Conservation (phyloP, 2,329 filamentous ascomycete species). For the Aphanoascus verrucosus region DNA sequence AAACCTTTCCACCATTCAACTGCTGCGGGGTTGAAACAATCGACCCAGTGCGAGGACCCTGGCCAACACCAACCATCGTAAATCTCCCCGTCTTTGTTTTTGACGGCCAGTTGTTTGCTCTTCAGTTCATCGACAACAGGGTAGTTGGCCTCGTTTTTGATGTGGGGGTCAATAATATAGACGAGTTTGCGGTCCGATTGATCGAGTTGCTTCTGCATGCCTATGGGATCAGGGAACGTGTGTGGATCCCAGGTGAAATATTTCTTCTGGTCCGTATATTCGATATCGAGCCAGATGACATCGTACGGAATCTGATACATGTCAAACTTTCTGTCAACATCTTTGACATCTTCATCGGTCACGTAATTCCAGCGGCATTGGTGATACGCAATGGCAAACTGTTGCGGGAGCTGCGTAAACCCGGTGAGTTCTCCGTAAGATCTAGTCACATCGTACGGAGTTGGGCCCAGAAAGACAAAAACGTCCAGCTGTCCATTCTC, state of each 20-base stretch:
- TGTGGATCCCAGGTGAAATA: constrained; percentile 96
- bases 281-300: constrained; percentile 97
- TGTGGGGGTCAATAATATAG: constrained; percentile 90
- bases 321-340: constrained; percentile 93
- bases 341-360: constrained; percentile 90
- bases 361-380: constrained; percentile 99
- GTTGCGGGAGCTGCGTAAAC: constrained; percentile 79
- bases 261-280: constrained; percentile 93
- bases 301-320: constrained; percentile 93
- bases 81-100: constrained; percentile 77
- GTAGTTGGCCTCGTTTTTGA: constrained; percentile 82
- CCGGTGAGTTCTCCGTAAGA: constrained; percentile 85
- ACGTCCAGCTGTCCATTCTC: constrained; percentile 82
- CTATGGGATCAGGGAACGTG: constrained; percentile 73
- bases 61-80: constrained; percentile 99
- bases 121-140: constrained; percentile 68
- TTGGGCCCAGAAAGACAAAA: constrained; percentile 88
- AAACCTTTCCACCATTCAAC: constrained; percentile 82
- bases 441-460: constrained; percentile 67
- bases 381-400: constrained; percentile 87
- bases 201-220: constrained; percentile 81
- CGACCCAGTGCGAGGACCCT: constrained; percentile 90
- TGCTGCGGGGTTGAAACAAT: constrained; percentile 88
- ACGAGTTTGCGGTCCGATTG: constrained; percentile 81
- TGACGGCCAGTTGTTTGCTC: constrained; percentile 69